Evolutionary conservation across 176 grass and related monocot genomes (phyloP).

Genomic region (Avena eriantha): DNA sequence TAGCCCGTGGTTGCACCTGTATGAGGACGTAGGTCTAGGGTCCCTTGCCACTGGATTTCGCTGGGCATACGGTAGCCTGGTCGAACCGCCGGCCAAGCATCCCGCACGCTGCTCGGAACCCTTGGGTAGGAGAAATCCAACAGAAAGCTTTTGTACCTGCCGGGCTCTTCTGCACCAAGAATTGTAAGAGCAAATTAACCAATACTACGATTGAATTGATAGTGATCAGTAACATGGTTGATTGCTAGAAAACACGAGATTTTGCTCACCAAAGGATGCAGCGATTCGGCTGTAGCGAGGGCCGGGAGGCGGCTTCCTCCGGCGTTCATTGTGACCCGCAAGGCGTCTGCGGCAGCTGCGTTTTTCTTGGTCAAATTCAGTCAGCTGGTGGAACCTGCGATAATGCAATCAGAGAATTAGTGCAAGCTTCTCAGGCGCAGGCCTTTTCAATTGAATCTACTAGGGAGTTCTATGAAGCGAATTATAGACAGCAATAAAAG

Average conservation of each 20-base stretch:
- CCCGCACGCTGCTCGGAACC: slow-evolving; percentile 63
- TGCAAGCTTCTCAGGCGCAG: background rate
- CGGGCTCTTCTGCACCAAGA: slow-evolving; percentile 54
- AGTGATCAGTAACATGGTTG: background rate
- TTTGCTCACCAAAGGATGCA: slow-evolving; percentile 60
- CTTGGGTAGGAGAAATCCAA: slow-evolving; percentile 89
- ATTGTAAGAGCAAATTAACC: background rate
- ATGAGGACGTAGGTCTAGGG: slow-evolving; percentile 47
- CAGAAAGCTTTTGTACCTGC: slow-evolving; percentile 75
- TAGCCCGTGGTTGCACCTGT: slow-evolving; percentile 47
- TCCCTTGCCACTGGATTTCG: slow-evolving; percentile 63
- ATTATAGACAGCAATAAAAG: background rate
- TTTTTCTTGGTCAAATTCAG: slow-evolving; percentile 88
- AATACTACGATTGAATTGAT: background rate
- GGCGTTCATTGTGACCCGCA: slow-evolving; percentile 85
- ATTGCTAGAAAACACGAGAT: background rate
- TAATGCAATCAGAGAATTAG: slow-evolving; percentile 29
- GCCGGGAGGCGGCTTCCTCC: slow-evolving; percentile 70
- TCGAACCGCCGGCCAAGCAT: slow-evolving; percentile 51
- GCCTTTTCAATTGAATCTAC: background rate
- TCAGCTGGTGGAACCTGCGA: slow-evolving; percentile 79
- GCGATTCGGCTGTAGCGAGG: slow-evolving; percentile 66
- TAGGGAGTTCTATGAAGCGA: background rate
- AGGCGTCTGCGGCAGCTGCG: slow-evolving; percentile 95
- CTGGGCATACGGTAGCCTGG: slow-evolving; percentile 52